phyloP scores from a whole-genome alignment of 2,329 filamentous ascomycete species.

The Fusarium sororula region DNA sequence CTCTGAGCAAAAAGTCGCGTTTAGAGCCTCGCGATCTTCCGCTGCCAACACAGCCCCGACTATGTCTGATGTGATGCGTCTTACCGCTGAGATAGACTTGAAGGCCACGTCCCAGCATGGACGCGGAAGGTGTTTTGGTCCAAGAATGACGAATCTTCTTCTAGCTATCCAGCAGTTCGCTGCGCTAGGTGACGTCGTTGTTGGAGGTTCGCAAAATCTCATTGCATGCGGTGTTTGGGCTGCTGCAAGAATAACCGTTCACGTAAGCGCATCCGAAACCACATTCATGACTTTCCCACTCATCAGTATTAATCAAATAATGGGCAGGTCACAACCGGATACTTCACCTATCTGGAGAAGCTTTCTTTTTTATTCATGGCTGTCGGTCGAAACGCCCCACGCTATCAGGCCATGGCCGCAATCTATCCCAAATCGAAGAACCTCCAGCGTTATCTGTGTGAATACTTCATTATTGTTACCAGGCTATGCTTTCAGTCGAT shows the following conservation, averaged over 20 bases:
- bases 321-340: constrained; percentile 13
- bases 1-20: constrained; percentile 46
- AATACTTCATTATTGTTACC: constrained; percentile 55
- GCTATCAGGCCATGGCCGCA: constrained; percentile 50
- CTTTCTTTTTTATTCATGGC: constrained; percentile 53
- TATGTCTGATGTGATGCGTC: constrained; percentile 50
- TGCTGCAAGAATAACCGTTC: constrained; percentile 48
- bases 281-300: fast-evolving
- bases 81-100: constrained; percentile 51
- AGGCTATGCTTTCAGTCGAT: constrained; percentile 50
- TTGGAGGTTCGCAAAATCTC: constrained; percentile 56
- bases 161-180: constrained; percentile 54
- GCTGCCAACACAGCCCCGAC: constrained; percentile 39
- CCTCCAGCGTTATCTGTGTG: constrained; percentile 48
- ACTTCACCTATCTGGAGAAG: constrained; percentile 44
- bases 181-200: constrained; percentile 47
- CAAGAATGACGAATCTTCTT: constrained; percentile 53
- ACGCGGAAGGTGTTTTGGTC: constrained; percentile 48
- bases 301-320: not conserved
- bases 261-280: not conserved
- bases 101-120: constrained; percentile 15
- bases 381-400: constrained; percentile 51
- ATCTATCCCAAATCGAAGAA: constrained; percentile 51
- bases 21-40: constrained; percentile 35
- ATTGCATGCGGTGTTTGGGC: constrained; percentile 57